These are phyloP conservation scores for Hypoxylon perforatum DNA, from an alignment of 495 filamentous ascomycete species.

Conservation along the genomic window DNA sequence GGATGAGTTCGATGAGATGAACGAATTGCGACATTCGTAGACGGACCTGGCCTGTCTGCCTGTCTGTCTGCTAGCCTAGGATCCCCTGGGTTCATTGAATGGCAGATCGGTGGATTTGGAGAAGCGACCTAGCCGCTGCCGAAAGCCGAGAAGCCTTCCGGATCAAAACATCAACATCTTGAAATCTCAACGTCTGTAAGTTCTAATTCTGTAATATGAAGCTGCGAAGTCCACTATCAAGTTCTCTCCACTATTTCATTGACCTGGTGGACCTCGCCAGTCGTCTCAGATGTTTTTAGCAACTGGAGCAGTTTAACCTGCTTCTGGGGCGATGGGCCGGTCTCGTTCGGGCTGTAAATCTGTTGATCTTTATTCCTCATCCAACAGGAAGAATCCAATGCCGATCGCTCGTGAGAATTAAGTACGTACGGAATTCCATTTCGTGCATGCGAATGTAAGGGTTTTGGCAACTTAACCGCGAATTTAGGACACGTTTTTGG, in stretches of 20 bases:
- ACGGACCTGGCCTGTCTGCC: too few species aligned
- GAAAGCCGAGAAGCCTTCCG: constrained; percentile 11
- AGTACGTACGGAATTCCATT: neutral
- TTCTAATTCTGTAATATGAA: constrained; percentile 11
- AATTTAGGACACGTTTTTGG: constrained; percentile 4
- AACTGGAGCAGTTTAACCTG: neutral
- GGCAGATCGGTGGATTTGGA: neutral
- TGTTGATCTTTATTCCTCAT: constrained; percentile 23
- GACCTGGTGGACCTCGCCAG: constrained; percentile 3
- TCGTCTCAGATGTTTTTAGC: constrained; percentile 37
- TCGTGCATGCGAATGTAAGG: neutral
- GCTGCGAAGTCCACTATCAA: constrained; percentile 6
- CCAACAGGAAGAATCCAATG: constrained; percentile 19
- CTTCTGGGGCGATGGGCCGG: constrained; percentile 21
- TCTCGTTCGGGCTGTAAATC: neutral
- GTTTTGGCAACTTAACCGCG: neutral
- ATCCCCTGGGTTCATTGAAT: too few species aligned
- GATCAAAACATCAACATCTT: constrained; percentile 1
- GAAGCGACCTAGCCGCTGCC: constrained; percentile 13
- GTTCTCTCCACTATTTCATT: constrained; percentile 7
- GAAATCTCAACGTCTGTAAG: constrained; percentile 22
- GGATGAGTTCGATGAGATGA: neutral
- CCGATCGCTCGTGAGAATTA: constrained; percentile 1
- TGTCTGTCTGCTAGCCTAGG: too few species aligned
- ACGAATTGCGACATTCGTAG: too few species aligned